Base-by-base conservation (phyloP, 2,329 filamentous ascomycete genomes). In the Nemania sp. region DNA sequence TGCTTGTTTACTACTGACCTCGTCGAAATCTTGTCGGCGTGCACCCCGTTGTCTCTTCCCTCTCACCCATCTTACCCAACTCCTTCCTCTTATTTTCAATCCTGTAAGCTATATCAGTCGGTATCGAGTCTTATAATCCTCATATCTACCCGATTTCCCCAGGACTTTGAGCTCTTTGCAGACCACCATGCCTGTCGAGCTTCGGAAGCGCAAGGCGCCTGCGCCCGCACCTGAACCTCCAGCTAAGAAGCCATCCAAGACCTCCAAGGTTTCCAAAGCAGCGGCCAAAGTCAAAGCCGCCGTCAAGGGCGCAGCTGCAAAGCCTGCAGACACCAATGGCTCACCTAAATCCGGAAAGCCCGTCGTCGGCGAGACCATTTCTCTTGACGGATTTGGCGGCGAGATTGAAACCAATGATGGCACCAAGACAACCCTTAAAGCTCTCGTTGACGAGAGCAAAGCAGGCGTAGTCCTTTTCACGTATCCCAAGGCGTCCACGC, bases 401-500 rank as follows among this genome's bases (percentile, higher is more conserved):
- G 86, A 94, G 68, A 76, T 99, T 60, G 84, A 94, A 77, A 94
- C 88, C 59, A 86, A 97, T 62, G 90, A 96, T 60, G 91, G 91
- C 65, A 77, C 80, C 49, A 89, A 88, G 75, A 91, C 88, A 5
- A 91, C 85, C 1, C 77, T 99, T 54, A 88, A 90, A 75, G 79
- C 85, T 64, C 84, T 99, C 20, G 81, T 97, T 43, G 87, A 91
- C 46, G 82, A 88, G 68, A 96, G 91, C 80, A 86, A 90, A 75
- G 80, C 82, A 30, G 94, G 93, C 22, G 88, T 97, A 37, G 90
- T 96, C 28, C 77, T 97, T 24, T 97, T 99, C 73, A 97, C 92
- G 26, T 97, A 97, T 70, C 94, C 94, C 54, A 95, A 89, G 75
- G 94, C 94, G 11, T 94, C 89, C 23, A 99, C 94, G 19, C 90